phyloP scores from a whole-genome alignment of 352 stramenopile genomes.

The Globisporangium spiculum region DNA sequence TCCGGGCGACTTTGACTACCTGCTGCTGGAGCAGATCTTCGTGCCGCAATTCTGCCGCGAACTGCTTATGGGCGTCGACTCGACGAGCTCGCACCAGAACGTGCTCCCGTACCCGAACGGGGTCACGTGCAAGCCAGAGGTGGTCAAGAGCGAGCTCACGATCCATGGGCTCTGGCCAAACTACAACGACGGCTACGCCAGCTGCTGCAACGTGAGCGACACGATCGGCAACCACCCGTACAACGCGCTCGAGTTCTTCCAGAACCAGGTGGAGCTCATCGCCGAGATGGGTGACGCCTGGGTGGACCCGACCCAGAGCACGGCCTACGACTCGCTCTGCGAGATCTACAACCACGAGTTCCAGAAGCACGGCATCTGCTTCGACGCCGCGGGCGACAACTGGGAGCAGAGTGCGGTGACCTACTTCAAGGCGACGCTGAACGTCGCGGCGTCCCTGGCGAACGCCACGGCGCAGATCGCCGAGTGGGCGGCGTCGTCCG shows the following conservation, averaged over 20 bases:
- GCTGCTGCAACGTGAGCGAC: slow-evolving; percentile 61
- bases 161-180: slow-evolving; percentile 76
- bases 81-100: slow-evolving; percentile 74
- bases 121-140: slow-evolving; percentile 34
- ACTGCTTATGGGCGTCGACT: slow-evolving; percentile 58
- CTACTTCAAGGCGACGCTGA: slow-evolving; percentile 62
- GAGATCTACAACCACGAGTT: slow-evolving; percentile 88
- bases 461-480: slow-evolving; percentile 47
- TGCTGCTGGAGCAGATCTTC: slow-evolving; percentile 75
- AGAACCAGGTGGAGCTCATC: slow-evolving; percentile 44
- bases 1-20: slow-evolving; percentile 68
- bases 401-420: slow-evolving; percentile 46
- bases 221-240: slow-evolving; percentile 51
- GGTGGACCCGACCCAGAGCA: slow-evolving; percentile 51
- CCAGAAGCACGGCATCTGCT: slow-evolving; percentile 86
- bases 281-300: slow-evolving; percentile 51
- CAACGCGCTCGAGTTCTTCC: slow-evolving; percentile 35
- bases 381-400: slow-evolving; percentile 43
- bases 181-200: slow-evolving; percentile 63
- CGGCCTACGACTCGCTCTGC: slow-evolving; percentile 71
- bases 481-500: slow-evolving; percentile 32
- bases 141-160: slow-evolving; percentile 49
- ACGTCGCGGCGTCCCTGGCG: slow-evolving; percentile 33
- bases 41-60: slow-evolving; percentile 77
- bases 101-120: slow-evolving; percentile 56